Evolutionary conservation across 2,329 filamentous ascomycete species (phyloP).

Genomic region (Sporothrix pallida): DNA sequence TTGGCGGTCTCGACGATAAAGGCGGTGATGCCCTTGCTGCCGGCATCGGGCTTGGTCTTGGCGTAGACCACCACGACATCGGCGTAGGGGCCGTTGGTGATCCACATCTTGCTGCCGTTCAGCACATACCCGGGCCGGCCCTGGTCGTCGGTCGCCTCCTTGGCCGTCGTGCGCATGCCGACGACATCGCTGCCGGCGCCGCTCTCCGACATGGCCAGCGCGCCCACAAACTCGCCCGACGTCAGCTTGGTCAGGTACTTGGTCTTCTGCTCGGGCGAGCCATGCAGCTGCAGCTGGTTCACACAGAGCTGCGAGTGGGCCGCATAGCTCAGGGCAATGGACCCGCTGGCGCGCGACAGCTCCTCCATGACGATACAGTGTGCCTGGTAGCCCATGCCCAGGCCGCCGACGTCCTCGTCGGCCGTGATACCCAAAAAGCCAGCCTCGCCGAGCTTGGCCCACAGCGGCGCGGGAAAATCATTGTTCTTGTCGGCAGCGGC

Average conservation of each 20-base stretch:
- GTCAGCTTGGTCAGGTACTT: slow-evolving; percentile 82
- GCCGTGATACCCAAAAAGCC: slow-evolving; percentile 92
- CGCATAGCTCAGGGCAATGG: slow-evolving; percentile 88
- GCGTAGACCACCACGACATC: slow-evolving; percentile 94
- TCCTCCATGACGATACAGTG: slow-evolving; percentile 97
- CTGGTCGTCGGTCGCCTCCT: slow-evolving; percentile 74
- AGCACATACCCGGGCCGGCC: slow-evolving; percentile 74
- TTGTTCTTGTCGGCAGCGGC: slow-evolving; percentile 83
- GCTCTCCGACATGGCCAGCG: slow-evolving; percentile 93
- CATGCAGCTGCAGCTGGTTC: slow-evolving; percentile 94
- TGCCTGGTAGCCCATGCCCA: slow-evolving; percentile 94
- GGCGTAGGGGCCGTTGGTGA: slow-evolving; percentile 97
- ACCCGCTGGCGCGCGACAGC: slow-evolving; percentile 82
- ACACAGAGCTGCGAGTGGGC: slow-evolving; percentile 96
- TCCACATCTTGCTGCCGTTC: slow-evolving; percentile 98
- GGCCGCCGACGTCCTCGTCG: slow-evolving; percentile 86
- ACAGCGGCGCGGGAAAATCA: slow-evolving; percentile 88
- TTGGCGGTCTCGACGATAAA: slow-evolving; percentile 78
- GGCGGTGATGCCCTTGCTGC: slow-evolving; percentile 89
- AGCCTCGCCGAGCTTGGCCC: slow-evolving; percentile 89
- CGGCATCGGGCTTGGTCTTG: slow-evolving; percentile 82
- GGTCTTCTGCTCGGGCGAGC: slow-evolving; percentile 75
- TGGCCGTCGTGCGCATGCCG: slow-evolving; percentile 88
- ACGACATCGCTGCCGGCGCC: slow-evolving; percentile 92
- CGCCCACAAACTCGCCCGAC: slow-evolving; percentile 80